Percentiles rank a stretch among this genome's conserved stretches.
phyloP scores from a whole-genome alignment of 108 stramenopile genomes.

The Nitzschia sp. region DNA sequence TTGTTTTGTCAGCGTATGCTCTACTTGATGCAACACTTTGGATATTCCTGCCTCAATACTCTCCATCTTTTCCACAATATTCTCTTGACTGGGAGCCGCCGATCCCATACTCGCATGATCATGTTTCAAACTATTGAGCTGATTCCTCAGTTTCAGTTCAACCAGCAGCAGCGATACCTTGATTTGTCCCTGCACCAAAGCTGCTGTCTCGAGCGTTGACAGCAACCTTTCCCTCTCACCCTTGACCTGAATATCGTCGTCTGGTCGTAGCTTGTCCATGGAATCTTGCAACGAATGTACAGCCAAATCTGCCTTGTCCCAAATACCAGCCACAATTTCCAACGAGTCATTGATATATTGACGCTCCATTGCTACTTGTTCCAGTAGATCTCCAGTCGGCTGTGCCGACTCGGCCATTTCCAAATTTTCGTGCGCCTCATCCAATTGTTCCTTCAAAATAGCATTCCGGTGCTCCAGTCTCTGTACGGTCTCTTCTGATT shows the following conservation, averaged over 20 bases:
- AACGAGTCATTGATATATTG: constrained; percentile 25
- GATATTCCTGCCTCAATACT: constrained; percentile 27
- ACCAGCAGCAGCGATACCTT: constrained; percentile 44
- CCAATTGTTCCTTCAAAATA: constrained; percentile 26
- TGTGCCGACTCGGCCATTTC: constrained; percentile 9
- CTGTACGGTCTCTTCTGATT: constrained; percentile 21
- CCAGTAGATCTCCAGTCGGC: constrained; percentile 8
- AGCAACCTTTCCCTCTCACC: constrained; percentile 37
- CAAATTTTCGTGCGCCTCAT: constrained; percentile 22
- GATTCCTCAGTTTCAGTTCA: constrained; percentile 48
- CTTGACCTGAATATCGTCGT: constrained; percentile 18
- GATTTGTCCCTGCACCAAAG: constrained; percentile 46
- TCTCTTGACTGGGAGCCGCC: neutral
- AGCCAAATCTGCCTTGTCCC: constrained; percentile 37
- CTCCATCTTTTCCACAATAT: constrained; percentile 21
- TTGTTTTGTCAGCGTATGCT: constrained; percentile 34
- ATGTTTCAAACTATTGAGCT: constrained; percentile 34
- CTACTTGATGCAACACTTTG: constrained; percentile 34
- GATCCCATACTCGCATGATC: constrained; percentile 13
- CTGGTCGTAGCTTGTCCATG: constrained; percentile 27
- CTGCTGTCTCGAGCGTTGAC: constrained; percentile 37
- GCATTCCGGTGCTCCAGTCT: constrained; percentile 23
- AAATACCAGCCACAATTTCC: constrained; percentile 32
- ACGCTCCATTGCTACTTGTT: constrained; percentile 32
- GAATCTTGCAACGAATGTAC: constrained; percentile 28